Conservation (phyloP, 2,329 filamentous ascomycete genomes). For the Fusarium kyushuense region DNA sequence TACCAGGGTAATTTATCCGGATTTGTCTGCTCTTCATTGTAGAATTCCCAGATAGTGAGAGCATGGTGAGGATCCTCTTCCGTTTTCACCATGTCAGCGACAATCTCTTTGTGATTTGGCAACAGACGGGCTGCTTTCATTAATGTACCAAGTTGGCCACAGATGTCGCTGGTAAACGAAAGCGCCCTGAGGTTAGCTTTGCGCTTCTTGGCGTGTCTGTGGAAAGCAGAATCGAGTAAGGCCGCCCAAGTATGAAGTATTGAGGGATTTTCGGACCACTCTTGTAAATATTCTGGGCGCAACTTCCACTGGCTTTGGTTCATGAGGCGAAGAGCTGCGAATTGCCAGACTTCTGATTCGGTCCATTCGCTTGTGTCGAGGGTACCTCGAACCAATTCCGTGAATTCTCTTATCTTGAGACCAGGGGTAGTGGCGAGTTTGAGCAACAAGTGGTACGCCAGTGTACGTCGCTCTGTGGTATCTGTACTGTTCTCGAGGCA, state of each 20-base stretch:
- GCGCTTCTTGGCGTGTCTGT: constrained; percentile 9
- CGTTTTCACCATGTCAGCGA: constrained; percentile 13
- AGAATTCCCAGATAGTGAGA: constrained; percentile 24
- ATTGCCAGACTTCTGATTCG: constrained; percentile 17
- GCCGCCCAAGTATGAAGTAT: constrained; percentile 16
- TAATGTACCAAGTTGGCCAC: constrained; percentile 24
- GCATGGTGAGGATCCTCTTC: constrained; percentile 12
- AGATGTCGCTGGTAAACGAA: constrained; percentile 10
- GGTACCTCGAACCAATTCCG: not conserved
- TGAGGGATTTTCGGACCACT: constrained; percentile 8
- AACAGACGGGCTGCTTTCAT: constrained; percentile 17
- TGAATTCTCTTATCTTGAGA: constrained; percentile 6
- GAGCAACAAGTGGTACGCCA: constrained; percentile 29
- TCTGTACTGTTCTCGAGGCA: constrained; percentile 7
- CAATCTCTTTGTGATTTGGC: not conserved
- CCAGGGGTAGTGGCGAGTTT: constrained; percentile 12
- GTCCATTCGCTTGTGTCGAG: constrained; percentile 5
- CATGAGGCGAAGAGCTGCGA: constrained; percentile 26
- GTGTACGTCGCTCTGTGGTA: constrained; percentile 5
- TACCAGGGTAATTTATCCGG: constrained; percentile 50
- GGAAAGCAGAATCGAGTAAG: constrained; percentile 6
- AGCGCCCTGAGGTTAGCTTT: constrained; percentile 13
- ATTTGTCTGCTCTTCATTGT: constrained; percentile 8
- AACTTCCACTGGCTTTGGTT: constrained; percentile 5
- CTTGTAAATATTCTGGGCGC: constrained; percentile 6